Evolutionary conservation across 345 rosid species (phyloP).

Genomic region (Firmiana major): DNA sequence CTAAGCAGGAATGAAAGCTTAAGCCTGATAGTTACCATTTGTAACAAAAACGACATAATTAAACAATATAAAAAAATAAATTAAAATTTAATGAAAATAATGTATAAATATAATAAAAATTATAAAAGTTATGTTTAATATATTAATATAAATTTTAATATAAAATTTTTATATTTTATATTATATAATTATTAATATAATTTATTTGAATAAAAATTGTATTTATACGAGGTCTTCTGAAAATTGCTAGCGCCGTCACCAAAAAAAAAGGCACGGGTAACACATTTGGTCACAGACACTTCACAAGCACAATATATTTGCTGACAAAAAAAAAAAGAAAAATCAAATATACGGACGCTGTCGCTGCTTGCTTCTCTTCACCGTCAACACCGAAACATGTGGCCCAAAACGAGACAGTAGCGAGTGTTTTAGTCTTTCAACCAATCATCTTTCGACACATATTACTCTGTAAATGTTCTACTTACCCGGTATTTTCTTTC

Average conservation of each 20-base stretch:
- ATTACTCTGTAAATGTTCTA: background rate
- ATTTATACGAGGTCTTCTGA: background rate
- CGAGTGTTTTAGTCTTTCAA: background rate
- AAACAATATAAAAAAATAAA: too few relatives aligned
- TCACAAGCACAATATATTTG: too few relatives aligned
- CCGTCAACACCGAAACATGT: background rate
- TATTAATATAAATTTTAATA: too few relatives aligned
- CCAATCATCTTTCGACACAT: constrained; percentile 37
- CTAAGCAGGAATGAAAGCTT: too few relatives aligned
- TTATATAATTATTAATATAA: too few relatives aligned
- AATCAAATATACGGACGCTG: constrained; percentile 15
- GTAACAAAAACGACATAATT: too few relatives aligned
- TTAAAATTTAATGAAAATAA: too few relatives aligned
- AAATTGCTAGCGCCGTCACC: constrained; percentile 15
- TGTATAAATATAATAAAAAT: too few relatives aligned
- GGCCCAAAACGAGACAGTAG: constrained; percentile 24
- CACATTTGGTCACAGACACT: background rate
- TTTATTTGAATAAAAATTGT: too few relatives aligned
- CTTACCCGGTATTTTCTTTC: background rate
- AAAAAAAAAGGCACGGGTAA: background rate
- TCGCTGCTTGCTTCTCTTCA: background rate
- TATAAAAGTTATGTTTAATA: too few relatives aligned
- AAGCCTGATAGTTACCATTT: too few relatives aligned
- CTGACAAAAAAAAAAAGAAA: background rate
- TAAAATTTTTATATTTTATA: too few relatives aligned